Evolutionary conservation across 2,329 filamentous ascomycete species (phyloP), one percentile per base, ranked within the genome.

Genomic region (Cryoendolithus antarcticus): DNA sequence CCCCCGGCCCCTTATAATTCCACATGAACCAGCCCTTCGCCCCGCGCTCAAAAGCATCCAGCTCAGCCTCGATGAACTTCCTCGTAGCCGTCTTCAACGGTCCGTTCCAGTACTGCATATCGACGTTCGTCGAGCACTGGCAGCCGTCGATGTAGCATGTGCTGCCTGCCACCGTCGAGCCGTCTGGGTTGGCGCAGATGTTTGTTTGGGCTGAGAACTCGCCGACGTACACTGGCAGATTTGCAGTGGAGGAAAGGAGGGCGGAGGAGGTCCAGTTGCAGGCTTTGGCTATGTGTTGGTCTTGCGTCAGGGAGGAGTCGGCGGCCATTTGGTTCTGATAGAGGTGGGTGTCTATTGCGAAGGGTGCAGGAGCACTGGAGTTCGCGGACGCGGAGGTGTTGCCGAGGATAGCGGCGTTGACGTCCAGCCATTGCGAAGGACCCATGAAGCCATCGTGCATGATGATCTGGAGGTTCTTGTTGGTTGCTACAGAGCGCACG

Each of bases 171-270:
- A 56, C 45, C 1, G 61, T 58, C 4, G 55, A 58, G 2, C 60
- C 61, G 40, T 67, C 61, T 1, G 57, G 53, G 41, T 65, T 62
- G 10, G 59, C 62, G 45, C 63, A 67, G 44, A 66, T 60, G 33
- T 64, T 64, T 35, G 61, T 65, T 4, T 57, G 58, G 3, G 60
- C 62, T 8, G 56, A 60, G 55, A 65, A 68, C 42, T 68, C 65
- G 40, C 65, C 64, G 5, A 67, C 63, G 32, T 61, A 54, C 24
- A 62, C 55, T 3, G 61, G 62, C 4, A 61, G 45, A 9, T 34
- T 13, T 11, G 19, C 9, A 4, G n/a, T 24, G n/a, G 9, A 9
- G 43, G 51, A 53, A 1, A 60, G 48, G 3, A 65, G 45, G 4
- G 51, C 44, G 9, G 56, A 49, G n/a, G 44, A 47, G 9, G 43